phyloP scores from a whole-genome alignment of 2,329 filamentous ascomycete species.

The Arachnopeziza araneosa region DNA sequence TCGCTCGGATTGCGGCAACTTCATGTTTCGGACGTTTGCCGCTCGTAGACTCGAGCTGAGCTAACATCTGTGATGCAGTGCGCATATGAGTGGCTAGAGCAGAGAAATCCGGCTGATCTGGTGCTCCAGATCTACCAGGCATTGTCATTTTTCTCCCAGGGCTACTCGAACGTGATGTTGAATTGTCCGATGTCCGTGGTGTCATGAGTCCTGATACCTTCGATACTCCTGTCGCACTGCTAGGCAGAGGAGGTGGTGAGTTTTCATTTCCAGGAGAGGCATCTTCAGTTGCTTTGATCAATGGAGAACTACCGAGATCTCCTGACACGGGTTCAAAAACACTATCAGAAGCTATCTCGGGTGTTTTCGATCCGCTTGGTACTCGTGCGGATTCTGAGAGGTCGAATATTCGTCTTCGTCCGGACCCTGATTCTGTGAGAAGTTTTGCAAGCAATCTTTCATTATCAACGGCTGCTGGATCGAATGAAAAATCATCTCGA shows the following conservation, averaged over 20 bases:
- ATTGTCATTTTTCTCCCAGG: conserved; percentile 60
- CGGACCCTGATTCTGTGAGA: conserved; percentile 50
- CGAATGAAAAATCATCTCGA: conserved; percentile 76
- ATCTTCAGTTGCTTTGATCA: conserved; percentile 52
- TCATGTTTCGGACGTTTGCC: conserved; percentile 75
- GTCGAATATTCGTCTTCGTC: conserved; percentile 57
- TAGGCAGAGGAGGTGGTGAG: conserved; percentile 32
- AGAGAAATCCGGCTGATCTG: conserved; percentile 74
- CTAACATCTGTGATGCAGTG: conserved; percentile 80
- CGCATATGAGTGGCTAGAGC: conserved; percentile 83
- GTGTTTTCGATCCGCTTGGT: conserved; percentile 37
- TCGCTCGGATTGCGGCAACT: conserved; percentile 76
- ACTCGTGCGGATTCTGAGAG: conserved; percentile 59
- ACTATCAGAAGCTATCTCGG: conserved; percentile 49
- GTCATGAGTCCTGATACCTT: conserved; percentile 56
- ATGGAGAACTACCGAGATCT: conserved; percentile 68
- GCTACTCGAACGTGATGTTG: conserved; percentile 62
- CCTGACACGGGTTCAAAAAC: conserved; percentile 79
- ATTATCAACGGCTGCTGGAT: conserved; percentile 69
- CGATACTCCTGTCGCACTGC: conserved; percentile 54
- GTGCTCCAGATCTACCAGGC: conserved; percentile 44
- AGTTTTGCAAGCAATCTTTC: conserved; percentile 55
- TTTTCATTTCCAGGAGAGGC: conserved; percentile 37
- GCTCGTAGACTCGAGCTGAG: conserved; percentile 73
- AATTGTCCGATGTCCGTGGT: conserved; percentile 64